Evolutionary conservation across 2,329 filamentous ascomycete species (phyloP), one percentile per base, ranked within the genome.

Genomic region (Fusarium verticillioides): DNA sequence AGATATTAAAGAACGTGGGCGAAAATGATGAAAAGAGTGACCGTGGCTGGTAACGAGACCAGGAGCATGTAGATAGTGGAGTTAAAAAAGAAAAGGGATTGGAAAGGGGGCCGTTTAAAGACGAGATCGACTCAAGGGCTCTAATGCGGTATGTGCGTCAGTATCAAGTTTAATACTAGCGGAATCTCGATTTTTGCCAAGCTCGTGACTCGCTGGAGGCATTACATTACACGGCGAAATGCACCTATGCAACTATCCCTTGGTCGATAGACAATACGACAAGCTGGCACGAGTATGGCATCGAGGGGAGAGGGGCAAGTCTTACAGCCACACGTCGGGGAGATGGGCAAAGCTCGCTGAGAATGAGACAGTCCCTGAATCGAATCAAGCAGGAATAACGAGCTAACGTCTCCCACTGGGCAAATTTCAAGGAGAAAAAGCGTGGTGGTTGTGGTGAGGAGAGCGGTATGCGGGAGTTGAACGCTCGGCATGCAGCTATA

Each of bases 381-480:
- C 79, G 80, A 84, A 81, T 80, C 79, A 80, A 79, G 85, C 85
- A 85, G 88, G 86, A 90, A 86, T 84, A 87, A 88, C 88, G 88
- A 90, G 87, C 84, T 87, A 90, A 90, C 87, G 88, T 89, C 87
- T 90, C 88, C 88, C 86, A 88, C 86, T 79, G 80, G 81, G 79
- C 80, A 83, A 83, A 82, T 81, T 82, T 84, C 81, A 84, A 80
- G 78, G 79, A 79, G 81, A 76, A 79, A 80, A 82, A 84, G 82
- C 83, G 83, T 82, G 32, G 54, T 61, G 54, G 82, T 81, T 80
- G 83, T 82, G 80, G 82, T 83, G 82, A 80, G 74, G 70, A 73
- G 71, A 66, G 79, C 79, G 79, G 79, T 80, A 81, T 81, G 81
- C 80, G 76, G 76, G 66, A 70, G 72, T 70, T 68, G 50, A 66